Percentiles rank a stretch among this genome's conserved stretches.
These are phyloP conservation scores for Kodamaea alishanica DNA, from an alignment of 1,139 yeast species.

Conservation along the genomic window DNA sequence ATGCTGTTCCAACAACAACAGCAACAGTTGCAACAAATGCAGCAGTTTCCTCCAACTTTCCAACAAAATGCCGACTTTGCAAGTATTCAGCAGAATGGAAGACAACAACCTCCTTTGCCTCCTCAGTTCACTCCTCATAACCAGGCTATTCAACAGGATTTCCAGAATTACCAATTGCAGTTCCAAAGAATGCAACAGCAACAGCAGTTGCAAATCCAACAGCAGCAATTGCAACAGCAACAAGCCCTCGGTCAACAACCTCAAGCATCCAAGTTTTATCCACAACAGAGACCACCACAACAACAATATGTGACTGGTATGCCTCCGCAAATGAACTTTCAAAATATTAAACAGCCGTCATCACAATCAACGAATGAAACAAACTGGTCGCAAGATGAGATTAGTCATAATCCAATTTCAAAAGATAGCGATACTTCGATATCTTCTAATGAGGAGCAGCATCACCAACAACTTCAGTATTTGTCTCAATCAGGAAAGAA, in stretches of 20 bases:
- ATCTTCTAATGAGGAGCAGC: conserved; percentile 34
- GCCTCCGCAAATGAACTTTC: conserved; percentile 21
- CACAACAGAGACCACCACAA: conserved; percentile 11
- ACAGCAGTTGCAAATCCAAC: conserved; percentile 17
- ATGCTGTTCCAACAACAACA: conserved; percentile 9
- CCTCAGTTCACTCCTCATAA: conserved; percentile 16
- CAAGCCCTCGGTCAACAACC: conserved; percentile 6
- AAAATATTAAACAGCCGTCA: conserved; percentile 27
- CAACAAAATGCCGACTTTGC: conserved; percentile 4
- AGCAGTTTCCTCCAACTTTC: conserved; percentile 5
- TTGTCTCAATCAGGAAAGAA: conserved; percentile 2
- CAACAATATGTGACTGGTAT: conserved; percentile 10
- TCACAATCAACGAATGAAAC: conserved; percentile 47
- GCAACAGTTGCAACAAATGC: conserved; percentile 5
- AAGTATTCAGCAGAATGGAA: conserved; percentile 7
- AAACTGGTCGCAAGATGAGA: conserved; percentile 46
- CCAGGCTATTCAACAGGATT: conserved; percentile 23
- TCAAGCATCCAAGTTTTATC: conserved; percentile 1
- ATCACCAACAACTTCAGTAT: conserved; percentile 1
- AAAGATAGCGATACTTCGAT: conserved; percentile 45
- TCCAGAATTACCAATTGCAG: conserved; percentile 30
- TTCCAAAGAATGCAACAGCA: conserved; percentile 21
- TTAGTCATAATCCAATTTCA: conserved; percentile 11
- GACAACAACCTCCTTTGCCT: not conserved
- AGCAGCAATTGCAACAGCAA: conserved; percentile 13